Base-by-base conservation (phyloP, 2,329 filamentous ascomycete species). In the Harringtonia lauricola region DNA sequence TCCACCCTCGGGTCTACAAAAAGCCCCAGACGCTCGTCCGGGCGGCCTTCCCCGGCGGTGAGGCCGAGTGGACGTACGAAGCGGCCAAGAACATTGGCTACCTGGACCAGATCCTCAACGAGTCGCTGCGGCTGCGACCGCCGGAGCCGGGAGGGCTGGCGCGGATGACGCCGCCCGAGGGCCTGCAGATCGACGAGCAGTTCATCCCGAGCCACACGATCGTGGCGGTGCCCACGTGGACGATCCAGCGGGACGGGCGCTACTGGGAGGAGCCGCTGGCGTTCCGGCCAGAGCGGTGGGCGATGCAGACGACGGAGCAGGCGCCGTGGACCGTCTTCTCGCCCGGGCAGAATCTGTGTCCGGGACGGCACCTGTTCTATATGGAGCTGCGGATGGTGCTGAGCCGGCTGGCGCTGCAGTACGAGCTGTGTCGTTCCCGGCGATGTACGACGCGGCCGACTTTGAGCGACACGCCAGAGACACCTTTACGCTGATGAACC, bases 71-170 rank as follows among this genome's bases (percentile, higher is more conserved):
- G 57, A 57, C 43, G 47, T 67, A 37, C 52, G 61, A 33, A 42
- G 58, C 42, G 58, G 65, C 47, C 50, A 54, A 38, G 49, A 48
- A 26, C 22, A 51, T 43, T 29, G 28, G 13, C 3, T 41, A 57
- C 37, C 54, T 65, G 7, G 56, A 60, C 41, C 64, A 59, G 2
- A 53, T 56, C 29, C 61, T 68, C 36, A 58, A 68, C 33, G 66
- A 70, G 46, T 18, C 37, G 4, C 42, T 43, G 7, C 37, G 37
- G 9, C 14, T 40, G 9, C 37, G 21, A 2, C 33, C 64, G 2
- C 52, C 64, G 0, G 57, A 64, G 1, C 57, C 59, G n/a, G n/a
- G n/a, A n/a, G n/a, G n/a, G n/a, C n/a, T n/a, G n/a, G n/a, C n/a
- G n/a, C n/a, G n/a, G n/a, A n/a, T n/a, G n/a, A n/a, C n/a, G n/a